A percentile compares a stretch with the other conserved stretches of the same genome.
These are phyloP conservation scores for Cladophialophora carrionii DNA, from an alignment of 2,329 filamentous ascomycete genomes.

Conservation along the genomic window DNA sequence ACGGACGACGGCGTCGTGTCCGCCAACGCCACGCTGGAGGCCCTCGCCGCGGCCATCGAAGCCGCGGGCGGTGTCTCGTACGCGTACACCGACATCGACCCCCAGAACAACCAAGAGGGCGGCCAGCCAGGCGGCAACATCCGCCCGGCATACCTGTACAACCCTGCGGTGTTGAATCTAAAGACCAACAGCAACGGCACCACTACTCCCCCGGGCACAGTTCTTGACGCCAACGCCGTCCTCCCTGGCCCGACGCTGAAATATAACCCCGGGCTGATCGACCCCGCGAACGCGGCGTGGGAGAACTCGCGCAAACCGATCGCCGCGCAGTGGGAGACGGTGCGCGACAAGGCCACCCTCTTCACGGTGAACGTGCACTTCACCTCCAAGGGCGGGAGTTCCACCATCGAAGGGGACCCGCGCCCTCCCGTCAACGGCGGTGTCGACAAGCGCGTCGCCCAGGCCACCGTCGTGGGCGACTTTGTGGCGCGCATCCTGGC, in stretches of 20 bases:
- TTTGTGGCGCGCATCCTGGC: conserved; percentile 64
- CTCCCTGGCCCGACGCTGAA: conserved; percentile 62
- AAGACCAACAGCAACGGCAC: conserved; percentile 55
- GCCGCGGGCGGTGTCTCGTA: conserved; percentile 60
- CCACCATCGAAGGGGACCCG: conserved; percentile 66
- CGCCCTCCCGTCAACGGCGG: conserved; percentile 69
- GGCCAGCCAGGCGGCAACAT: conserved; percentile 73
- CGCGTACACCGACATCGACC: conserved; percentile 62
- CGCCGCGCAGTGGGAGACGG: conserved; percentile 66
- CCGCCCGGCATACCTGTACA: conserved; percentile 71
- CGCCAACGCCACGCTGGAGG: conserved; percentile 63
- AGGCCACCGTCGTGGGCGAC: conserved; percentile 62
- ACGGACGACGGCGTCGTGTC: conserved; percentile 62
- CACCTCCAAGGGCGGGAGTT: conserved; percentile 67
- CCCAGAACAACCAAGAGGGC: conserved; percentile 64
- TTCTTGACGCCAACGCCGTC: conserved; percentile 61
- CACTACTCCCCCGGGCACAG: conserved; percentile 47
- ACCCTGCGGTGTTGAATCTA: conserved; percentile 62
- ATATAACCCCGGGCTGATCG: conserved; percentile 71
- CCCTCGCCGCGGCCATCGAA: conserved; percentile 48
- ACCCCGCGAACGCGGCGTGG: conserved; percentile 65
- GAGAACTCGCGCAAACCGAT: conserved; percentile 67
- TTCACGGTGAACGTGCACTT: conserved; percentile 75
- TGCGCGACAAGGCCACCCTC: conserved; percentile 57
- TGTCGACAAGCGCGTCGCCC: conserved; percentile 59